These are phyloP conservation scores for Apiospora rasikravindrae DNA, from an alignment of 2,329 filamentous ascomycete genomes.

Conservation along the genomic window DNA sequence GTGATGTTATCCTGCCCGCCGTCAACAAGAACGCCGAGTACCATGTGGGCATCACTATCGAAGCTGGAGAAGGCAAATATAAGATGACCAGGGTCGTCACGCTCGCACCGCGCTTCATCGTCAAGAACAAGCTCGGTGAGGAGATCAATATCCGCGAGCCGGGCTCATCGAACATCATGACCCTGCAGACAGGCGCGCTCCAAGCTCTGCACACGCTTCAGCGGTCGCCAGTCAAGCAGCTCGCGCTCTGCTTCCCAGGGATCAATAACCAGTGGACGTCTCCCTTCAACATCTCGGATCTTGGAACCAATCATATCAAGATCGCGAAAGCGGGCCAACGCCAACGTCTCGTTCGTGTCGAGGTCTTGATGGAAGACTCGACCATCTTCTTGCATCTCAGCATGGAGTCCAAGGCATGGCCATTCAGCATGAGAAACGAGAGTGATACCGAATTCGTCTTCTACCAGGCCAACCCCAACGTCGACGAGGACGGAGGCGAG, in stretches of 20 bases:
- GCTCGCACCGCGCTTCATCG: conserved; percentile 86
- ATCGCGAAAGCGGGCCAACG: conserved; percentile 88
- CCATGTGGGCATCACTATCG: conserved; percentile 86
- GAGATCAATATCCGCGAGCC: conserved; percentile 90
- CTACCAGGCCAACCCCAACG: conserved; percentile 90
- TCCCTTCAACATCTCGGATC: conserved; percentile 94
- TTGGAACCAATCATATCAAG: conserved; percentile 92
- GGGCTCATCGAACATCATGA: conserved; percentile 84
- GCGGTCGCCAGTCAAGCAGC: conserved; percentile 80
- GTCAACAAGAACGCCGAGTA: conserved; percentile 77
- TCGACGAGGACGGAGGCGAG: conserved; percentile 86
- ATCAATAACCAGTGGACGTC: conserved; percentile 98
- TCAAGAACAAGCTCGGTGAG: conserved; percentile 91
- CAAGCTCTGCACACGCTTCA: conserved; percentile 90
- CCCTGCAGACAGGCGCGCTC: conserved; percentile 76
- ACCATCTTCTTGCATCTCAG: conserved; percentile 93
- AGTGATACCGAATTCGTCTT: conserved; percentile 97
- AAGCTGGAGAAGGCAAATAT: conserved; percentile 94
- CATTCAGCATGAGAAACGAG: conserved; percentile 98
- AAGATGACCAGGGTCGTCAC: conserved; percentile 97
- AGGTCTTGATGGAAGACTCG: conserved; percentile 89
- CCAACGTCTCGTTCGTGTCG: conserved; percentile 84
- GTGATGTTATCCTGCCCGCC: conserved; percentile 84
- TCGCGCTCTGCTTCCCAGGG: conserved; percentile 91
- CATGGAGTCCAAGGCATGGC: conserved; percentile 93